These are phyloP conservation scores for Yarrowia hollandica DNA, from an alignment of 805 yeast species.

Conservation along the genomic window DNA sequence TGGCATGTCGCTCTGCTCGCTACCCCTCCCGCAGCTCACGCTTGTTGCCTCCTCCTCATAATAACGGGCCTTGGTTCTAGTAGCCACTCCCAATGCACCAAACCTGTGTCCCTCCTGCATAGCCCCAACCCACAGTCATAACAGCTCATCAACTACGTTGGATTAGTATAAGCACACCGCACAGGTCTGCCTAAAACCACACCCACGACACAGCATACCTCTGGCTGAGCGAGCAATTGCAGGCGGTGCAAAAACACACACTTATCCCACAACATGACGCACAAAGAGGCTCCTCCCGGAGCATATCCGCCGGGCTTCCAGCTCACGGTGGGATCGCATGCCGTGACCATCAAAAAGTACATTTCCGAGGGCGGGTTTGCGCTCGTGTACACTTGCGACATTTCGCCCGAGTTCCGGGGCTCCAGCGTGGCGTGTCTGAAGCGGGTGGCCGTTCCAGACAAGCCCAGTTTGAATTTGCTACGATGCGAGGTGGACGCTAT, in stretches of 20 bases:
- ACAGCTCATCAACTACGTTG: slow-evolving; percentile 27
- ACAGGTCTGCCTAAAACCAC: slow-evolving; percentile 3
- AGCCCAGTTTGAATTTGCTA: slow-evolving; percentile 73
- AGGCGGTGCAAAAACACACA: slow-evolving; percentile 16
- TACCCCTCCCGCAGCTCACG: too few species aligned
- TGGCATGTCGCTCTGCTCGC: too few species aligned
- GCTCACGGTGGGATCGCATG: slow-evolving; percentile 82
- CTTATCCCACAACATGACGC: slow-evolving; percentile 27
- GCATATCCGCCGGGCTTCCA: slow-evolving; percentile 75
- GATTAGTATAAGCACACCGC: not conserved
- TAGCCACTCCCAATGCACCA: slow-evolving; percentile 23
- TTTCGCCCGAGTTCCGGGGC: slow-evolving; percentile 61
- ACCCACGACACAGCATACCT: slow-evolving; percentile 17
- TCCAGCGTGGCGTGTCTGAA: slow-evolving; percentile 72
- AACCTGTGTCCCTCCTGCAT: slow-evolving; percentile 25
- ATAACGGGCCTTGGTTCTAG: not conserved
- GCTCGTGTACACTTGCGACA: slow-evolving; percentile 80
- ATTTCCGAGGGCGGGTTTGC: slow-evolving; percentile 93
- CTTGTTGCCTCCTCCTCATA: too few species aligned
- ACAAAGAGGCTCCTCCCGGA: slow-evolving; percentile 50
- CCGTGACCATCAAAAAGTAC: slow-evolving; percentile 65
- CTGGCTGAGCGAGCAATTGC: slow-evolving; percentile 27
- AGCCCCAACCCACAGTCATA: slow-evolving; percentile 29
- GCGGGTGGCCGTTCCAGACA: slow-evolving; percentile 93
- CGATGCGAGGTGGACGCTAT: slow-evolving; percentile 97